phyloP scores from a whole-genome alignment of 352 stramenopile genomes.

The Phytophthora sojae region DNA sequence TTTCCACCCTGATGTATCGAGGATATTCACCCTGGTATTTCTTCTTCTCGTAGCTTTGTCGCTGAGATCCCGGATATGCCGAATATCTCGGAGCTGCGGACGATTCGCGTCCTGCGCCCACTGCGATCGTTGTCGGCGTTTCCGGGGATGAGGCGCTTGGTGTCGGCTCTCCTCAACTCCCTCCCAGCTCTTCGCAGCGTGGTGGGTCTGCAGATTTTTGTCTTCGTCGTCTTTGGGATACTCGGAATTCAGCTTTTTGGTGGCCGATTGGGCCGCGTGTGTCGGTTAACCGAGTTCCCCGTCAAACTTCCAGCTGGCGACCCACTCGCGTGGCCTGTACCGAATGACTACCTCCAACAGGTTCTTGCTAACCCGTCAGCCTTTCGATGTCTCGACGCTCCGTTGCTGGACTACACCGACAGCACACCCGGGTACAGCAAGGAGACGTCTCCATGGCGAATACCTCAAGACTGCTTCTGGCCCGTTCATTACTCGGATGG shows the following conservation, averaged over 20 bases:
- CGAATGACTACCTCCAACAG: not conserved
- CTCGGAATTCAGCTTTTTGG: not conserved
- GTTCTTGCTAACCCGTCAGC: not conserved
- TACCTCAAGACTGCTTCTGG: slow-evolving; percentile 80
- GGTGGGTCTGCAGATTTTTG: not conserved
- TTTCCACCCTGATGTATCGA: not conserved
- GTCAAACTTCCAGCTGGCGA: not conserved
- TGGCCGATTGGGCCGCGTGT: not conserved
- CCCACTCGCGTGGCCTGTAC: not conserved
- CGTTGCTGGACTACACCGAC: not conserved
- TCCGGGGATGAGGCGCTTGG: not conserved
- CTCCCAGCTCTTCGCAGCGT: not conserved
- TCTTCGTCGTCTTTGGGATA: not conserved
- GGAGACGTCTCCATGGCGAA: not conserved
- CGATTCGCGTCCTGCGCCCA: not conserved
- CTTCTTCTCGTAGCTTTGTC: slow-evolving; percentile 40
- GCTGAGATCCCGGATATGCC: slow-evolving; percentile 31
- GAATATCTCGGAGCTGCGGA: not conserved
- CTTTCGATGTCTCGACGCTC: not conserved
- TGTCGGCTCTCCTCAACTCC: not conserved
- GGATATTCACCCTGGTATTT: not conserved
- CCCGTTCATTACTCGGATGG: slow-evolving; percentile 81
- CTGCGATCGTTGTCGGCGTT: not conserved
- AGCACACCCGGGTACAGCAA: not conserved
- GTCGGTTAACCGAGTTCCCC: not conserved